Evolutionary conservation across 495 filamentous ascomycete species (phyloP), one percentile per base, ranked within the genome.

Genomic region (Platismatia glauca): DNA sequence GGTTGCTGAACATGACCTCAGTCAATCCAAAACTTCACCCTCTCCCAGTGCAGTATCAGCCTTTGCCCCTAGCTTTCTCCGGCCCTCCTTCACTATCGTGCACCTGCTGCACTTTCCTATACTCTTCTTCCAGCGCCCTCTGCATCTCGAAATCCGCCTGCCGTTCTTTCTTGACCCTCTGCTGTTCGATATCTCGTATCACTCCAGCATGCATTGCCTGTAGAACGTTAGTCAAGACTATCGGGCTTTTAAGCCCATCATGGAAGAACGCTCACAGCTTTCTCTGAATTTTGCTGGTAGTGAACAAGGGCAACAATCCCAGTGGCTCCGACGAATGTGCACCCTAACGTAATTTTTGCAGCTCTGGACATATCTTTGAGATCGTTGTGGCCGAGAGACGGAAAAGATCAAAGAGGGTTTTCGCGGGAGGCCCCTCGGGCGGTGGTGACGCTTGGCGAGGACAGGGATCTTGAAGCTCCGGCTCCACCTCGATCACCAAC

Each of bases 201-300:
- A 99, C 94, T 20, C 95, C 95, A 61, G 84, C 83, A 71, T 99
- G 94, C 94, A 99, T 99, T 48, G 90, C 89, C 93, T 96, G 71
- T 44, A 33, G 38, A 34, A 7, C 55, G 55, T 58, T 9, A 55
- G 16, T 55, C 39, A 27, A 44, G 7, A 34, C 18, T 29, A 20
- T 20, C 7, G 29, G 0, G 37, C 31, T 13, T 16, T 3, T 9
- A 29, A 39, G 13, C 24, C 35, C 18, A 41, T 22, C 1, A 2
- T 8, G 16, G 55, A 60, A 38, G 41, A 66, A 39, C 58, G 73
- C 82, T 60, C 76, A 96, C 93, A 71, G 84, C 83, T 81, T 90
- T 88, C 72, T 98, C 94, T n/a, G 81, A 75, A 66, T 86, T 82
- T 74, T 98, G 94, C 62, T 88, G 78, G 75, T 85, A 89, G 72